Conservation (phyloP, 2,329 filamentous ascomycete genomes). For the Colletotrichum sp. region DNA sequence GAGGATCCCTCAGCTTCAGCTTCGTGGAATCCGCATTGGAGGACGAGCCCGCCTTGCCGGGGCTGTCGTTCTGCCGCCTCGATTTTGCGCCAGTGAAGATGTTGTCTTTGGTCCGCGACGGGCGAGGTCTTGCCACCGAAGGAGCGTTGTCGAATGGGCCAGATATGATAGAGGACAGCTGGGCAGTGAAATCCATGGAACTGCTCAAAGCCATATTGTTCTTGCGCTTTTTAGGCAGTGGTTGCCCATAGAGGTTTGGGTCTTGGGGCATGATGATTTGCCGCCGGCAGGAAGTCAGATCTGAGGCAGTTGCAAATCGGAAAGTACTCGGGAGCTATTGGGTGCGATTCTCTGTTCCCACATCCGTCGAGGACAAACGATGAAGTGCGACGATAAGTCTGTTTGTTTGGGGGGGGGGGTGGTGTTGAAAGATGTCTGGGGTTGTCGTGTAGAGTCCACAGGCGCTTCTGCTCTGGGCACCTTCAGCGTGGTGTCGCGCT, state of each 20-base stretch:
- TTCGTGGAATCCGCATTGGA: constrained; percentile 41
- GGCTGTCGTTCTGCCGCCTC: constrained; percentile 41
- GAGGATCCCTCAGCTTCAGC: constrained; percentile 56
- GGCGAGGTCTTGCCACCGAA: constrained; percentile 52
- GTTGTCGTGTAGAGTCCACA: background rate
- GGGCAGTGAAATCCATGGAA: constrained; percentile 85
- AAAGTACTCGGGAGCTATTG: background rate
- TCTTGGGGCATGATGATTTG: constrained; percentile 61
- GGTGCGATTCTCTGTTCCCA: background rate
- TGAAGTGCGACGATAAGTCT: background rate
- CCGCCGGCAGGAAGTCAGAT: background rate
- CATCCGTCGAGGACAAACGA: background rate
- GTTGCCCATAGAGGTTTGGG: constrained; percentile 77
- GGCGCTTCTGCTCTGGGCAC: background rate
- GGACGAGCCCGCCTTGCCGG: constrained; percentile 52
- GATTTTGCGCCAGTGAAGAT: constrained; percentile 62
- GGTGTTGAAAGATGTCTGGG: background rate
- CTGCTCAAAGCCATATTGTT: constrained; percentile 74
- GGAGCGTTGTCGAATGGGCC: constrained; percentile 46
- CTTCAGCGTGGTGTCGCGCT: too few relatives aligned
- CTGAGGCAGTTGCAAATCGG: background rate
- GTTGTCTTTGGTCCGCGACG: constrained; percentile 66
- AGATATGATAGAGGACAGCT: constrained; percentile 79
- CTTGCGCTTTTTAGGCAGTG: constrained; percentile 70
- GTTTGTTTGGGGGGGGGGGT: too few relatives aligned